Base-by-base conservation (phyloP, 495 filamentous ascomycete genomes). In the Jackrogersella minutella region DNA sequence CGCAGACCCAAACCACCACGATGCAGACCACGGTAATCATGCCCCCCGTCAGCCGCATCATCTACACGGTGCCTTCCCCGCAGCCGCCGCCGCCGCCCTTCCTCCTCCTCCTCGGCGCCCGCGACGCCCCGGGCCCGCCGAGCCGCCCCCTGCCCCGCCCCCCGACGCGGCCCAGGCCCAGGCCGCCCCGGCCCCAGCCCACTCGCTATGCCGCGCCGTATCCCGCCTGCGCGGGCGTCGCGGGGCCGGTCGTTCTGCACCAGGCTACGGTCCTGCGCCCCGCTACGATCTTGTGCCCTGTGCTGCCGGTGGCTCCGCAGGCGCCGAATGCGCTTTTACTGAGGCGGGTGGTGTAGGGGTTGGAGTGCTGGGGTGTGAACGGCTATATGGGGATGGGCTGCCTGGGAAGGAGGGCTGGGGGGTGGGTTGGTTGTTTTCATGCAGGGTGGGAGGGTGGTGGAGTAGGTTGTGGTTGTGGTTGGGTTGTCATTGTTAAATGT, bases 41-140 rank as follows among this genome's bases (percentile, higher is more conserved):
- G 34, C 51, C 63, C 2, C 49, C 40, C 9, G 14, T 55, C 22
- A 60, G 49, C 56, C 17, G 57, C 24, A 31, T 56, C 31, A 51
- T 60, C 63, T 66, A 61, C 57, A 47, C 34, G 16, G 36, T 56
- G 21, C 50, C 63, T n/a, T n/a, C n/a, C 2, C 60, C 60, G 5
- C 64, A 50, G 6, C 10, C 26, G 2, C 57, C 28, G 3, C 43
- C n/a, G 3, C 37, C n/a, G 9, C 2, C 26, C 41, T 46, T 46
- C 41, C 5, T 46, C 41, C n/a, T 24, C 19, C 7, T 51, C 11
- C 51, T 26, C 41, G 14, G 26, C 41, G 8, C 51, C 11, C 60
- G 59, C 13, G 49, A 62, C 5, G 51, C 60, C 6, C 51, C 60
- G 7, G 60, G 51, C 2, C 60, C 60, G 22, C 51, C 60, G 19